Percentiles rank a stretch among this genome's conserved stretches.
Conservation (phyloP, 2,329 filamentous ascomycete genomes). For the Colletotrichum musicola region DNA sequence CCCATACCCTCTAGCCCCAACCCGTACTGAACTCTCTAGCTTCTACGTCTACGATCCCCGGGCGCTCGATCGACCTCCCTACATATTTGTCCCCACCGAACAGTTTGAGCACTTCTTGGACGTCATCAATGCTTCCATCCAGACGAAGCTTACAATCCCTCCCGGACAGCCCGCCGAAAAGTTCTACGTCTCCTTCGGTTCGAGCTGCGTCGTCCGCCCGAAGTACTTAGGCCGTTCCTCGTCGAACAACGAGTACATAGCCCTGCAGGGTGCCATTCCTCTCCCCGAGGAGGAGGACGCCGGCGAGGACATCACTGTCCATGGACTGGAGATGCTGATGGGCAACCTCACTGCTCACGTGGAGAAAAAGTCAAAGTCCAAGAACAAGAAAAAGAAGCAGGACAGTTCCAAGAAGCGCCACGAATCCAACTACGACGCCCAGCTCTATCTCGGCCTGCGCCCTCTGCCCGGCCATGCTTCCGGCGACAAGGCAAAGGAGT, state of each 20-base stretch:
- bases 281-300: constrained; percentile 21
- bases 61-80: constrained; percentile 60
- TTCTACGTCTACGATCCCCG: constrained; percentile 74
- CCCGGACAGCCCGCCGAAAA: constrained; percentile 60
- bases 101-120: constrained; percentile 76
- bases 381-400: constrained; percentile 31
- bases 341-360: constrained; percentile 32
- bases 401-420: constrained; percentile 23
- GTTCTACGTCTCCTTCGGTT: constrained; percentile 73
- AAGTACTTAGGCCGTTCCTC: constrained; percentile 73
- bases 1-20: not conserved
- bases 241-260: constrained; percentile 29
- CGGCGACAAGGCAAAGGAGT: constrained; percentile 14
- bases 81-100: constrained; percentile 75
- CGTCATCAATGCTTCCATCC: constrained; percentile 72
- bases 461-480: constrained; percentile 6
- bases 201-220: constrained; percentile 72
- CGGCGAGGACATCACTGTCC: not conserved
- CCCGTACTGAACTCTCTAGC: constrained; percentile 53
- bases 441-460: constrained; percentile 38
- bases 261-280: constrained; percentile 19
- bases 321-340: constrained; percentile 29
- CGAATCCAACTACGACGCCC: constrained; percentile 29
- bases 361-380: constrained; percentile 43
- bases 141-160: constrained; percentile 70